A percentile compares a stretch with the other conserved stretches of the same genome.
Conservation (phyloP, 1,284 basidiomycete species). For the Rhodotorula sp. region DNA sequence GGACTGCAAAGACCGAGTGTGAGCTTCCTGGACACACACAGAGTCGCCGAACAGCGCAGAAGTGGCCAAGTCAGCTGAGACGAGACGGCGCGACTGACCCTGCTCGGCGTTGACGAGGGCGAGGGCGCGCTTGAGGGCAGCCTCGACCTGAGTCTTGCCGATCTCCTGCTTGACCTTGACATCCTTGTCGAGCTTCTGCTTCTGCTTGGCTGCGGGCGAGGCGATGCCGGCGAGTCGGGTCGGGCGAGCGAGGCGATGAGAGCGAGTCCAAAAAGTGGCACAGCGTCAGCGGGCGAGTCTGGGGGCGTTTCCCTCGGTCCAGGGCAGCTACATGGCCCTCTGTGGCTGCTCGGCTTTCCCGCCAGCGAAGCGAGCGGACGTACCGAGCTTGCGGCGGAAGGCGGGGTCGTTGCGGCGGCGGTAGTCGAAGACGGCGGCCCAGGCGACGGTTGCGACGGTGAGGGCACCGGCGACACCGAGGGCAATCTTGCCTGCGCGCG, state of each 20-base stretch:
- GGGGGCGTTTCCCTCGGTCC: too few relatives aligned
- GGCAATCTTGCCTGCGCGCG: conserved; percentile 52
- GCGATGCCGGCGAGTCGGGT: neutral
- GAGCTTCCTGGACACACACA: neutral
- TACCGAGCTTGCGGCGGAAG: conserved; percentile 87
- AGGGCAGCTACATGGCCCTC: too few relatives aligned
- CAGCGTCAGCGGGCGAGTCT: neutral
- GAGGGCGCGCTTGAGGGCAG: conserved; percentile 64
- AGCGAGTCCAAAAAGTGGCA: conserved; percentile 4
- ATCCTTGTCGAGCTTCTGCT: conserved; percentile 69
- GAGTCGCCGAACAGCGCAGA: too few relatives aligned
- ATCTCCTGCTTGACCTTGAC: conserved; percentile 60
- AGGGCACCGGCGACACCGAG: conserved; percentile 59
- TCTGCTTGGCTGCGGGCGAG: conserved; percentile 71
- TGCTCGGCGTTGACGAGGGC: conserved; percentile 50
- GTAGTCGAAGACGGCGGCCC: conserved; percentile 93
- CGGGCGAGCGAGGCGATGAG: conserved; percentile 5
- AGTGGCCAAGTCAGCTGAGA: neutral
- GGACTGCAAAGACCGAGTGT: conserved; percentile 25
- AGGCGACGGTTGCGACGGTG: conserved; percentile 65
- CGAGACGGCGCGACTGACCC: conserved; percentile 41
- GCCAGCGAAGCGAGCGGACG: conserved; percentile 45
- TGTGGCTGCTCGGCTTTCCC: neutral
- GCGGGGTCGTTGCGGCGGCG: conserved; percentile 80
- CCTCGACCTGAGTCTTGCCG: conserved; percentile 55